Conservation (phyloP, 2,329 filamentous ascomycete species). For the Dactylonectria estremocensis region DNA sequence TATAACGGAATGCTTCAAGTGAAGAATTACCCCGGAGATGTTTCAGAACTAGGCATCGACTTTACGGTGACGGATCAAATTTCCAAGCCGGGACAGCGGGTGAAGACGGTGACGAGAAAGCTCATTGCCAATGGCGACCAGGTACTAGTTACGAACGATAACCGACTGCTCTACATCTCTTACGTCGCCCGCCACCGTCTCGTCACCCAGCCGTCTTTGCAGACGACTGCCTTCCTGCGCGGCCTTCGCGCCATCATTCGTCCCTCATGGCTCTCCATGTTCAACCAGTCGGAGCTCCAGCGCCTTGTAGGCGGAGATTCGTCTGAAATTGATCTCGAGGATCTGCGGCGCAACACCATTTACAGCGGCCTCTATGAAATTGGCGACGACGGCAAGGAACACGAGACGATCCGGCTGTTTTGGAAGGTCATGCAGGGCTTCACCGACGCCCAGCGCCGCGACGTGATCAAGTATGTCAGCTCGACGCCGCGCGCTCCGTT, state of each 20-base stretch:
- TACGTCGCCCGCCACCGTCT: constrained; percentile 91
- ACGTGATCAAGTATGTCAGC: constrained; percentile 96
- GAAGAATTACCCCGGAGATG: constrained; percentile 88
- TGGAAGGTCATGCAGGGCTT: constrained; percentile 90
- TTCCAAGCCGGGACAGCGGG: constrained; percentile 61
- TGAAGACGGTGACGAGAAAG: constrained; percentile 79
- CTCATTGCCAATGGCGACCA: constrained; percentile 84
- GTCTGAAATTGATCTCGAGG: constrained; percentile 87
- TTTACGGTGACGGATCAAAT: constrained; percentile 88
- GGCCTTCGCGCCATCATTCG: constrained; percentile 91
- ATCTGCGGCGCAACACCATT: constrained; percentile 85
- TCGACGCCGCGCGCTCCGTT: constrained; percentile 92
- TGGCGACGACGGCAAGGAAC: constrained; percentile 90
- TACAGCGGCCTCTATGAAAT: constrained; percentile 92
- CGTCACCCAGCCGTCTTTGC: constrained; percentile 82
- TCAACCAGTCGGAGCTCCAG: constrained; percentile 96
- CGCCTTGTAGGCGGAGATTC: constrained; percentile 92
- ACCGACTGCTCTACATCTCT: constrained; percentile 94
- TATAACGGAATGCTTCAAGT: constrained; percentile 88
- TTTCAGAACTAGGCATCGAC: constrained; percentile 80
- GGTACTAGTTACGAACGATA: constrained; percentile 88
- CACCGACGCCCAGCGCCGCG: constrained; percentile 82
- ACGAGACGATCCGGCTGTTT: constrained; percentile 88
- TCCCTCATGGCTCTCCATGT: constrained; percentile 96
- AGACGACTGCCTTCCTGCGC: constrained; percentile 89